A percentile compares a stretch with the other conserved stretches of the same genome.
Conservation (phyloP, 2,329 filamentous ascomycete species). For the Cryphonectria nitschkei region DNA sequence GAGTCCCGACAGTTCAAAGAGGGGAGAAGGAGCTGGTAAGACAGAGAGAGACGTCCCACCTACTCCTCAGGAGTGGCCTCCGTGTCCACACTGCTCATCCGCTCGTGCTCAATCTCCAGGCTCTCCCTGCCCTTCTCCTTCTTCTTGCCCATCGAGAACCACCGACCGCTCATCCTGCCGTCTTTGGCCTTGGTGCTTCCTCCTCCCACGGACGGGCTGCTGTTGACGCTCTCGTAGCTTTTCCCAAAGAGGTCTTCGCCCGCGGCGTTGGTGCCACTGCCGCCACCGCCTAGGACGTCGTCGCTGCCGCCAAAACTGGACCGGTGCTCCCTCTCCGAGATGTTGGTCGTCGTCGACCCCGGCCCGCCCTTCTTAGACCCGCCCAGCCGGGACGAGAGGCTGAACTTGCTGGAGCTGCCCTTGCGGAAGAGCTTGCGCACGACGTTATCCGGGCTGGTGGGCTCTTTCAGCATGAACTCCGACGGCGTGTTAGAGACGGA, state of each 20-base stretch:
- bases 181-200: slow-evolving; percentile 50
- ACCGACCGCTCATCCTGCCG: slow-evolving; percentile 45
- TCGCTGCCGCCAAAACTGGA: slow-evolving; percentile 59
- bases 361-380: slow-evolving; percentile 56
- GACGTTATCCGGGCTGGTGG: slow-evolving; percentile 53
- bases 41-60: background rate
- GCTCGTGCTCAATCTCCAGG: slow-evolving; percentile 53
- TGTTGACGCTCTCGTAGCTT: slow-evolving; percentile 60
- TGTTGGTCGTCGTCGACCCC: slow-evolving; percentile 58
- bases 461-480: slow-evolving; percentile 49
- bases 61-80: slow-evolving; percentile 26
- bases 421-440: slow-evolving; percentile 66
- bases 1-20: background rate
- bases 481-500: slow-evolving; percentile 61
- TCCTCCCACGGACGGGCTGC: slow-evolving; percentile 61
- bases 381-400: slow-evolving; percentile 58
- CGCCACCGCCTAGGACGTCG: slow-evolving; percentile 53
- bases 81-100: slow-evolving; percentile 19
- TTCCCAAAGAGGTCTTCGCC: slow-evolving; percentile 53
- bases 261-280: slow-evolving; percentile 35
- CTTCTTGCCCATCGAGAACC: slow-evolving; percentile 61
- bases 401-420: slow-evolving; percentile 68
- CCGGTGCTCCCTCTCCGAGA: slow-evolving; percentile 53
- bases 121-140: slow-evolving; percentile 62
- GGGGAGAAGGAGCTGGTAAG: background rate